A percentile compares a stretch with the other conserved stretches of the same genome.
phyloP scores from a whole-genome alignment of 2,329 filamentous ascomycete genomes.

The Colletotrichum sp. region DNA sequence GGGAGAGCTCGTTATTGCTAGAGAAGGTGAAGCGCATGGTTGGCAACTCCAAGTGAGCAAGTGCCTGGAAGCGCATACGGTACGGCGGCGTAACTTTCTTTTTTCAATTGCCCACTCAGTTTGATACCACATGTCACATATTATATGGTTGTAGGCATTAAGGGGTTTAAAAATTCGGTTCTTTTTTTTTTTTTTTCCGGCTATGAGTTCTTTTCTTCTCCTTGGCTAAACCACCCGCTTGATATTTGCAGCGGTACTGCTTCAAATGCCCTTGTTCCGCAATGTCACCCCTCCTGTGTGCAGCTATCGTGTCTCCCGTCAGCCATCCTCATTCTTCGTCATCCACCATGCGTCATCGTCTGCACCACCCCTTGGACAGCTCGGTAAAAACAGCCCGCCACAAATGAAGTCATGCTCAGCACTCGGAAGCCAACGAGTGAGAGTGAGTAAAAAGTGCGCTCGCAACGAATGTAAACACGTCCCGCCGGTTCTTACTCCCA shows the following conservation, averaged over 20 bases:
- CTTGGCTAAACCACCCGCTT: background rate
- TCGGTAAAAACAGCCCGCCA: background rate
- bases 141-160: background rate
- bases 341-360: background rate
- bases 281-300: background rate
- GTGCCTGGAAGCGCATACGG: background rate
- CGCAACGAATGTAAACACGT: constrained; percentile 1
- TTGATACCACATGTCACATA: constrained; percentile 11
- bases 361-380: background rate
- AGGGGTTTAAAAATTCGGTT: background rate
- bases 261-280: background rate
- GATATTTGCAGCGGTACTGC: constrained; percentile 10
- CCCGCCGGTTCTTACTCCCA: background rate
- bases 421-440: background rate
- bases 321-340: background rate
- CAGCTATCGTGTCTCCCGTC: background rate
- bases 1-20: constrained; percentile 79
- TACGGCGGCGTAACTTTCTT: background rate
- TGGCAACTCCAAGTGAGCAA: constrained; percentile 34
- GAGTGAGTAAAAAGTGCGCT: background rate
- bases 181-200: background rate
- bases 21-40: constrained; percentile 81
- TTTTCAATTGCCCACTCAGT: background rate
- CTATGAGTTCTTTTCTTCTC: background rate
- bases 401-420: constrained; percentile 3